These are phyloP conservation scores for Aspergillus cejpii DNA, from an alignment of 2,329 filamentous ascomycete genomes.

Conservation along the genomic window DNA sequence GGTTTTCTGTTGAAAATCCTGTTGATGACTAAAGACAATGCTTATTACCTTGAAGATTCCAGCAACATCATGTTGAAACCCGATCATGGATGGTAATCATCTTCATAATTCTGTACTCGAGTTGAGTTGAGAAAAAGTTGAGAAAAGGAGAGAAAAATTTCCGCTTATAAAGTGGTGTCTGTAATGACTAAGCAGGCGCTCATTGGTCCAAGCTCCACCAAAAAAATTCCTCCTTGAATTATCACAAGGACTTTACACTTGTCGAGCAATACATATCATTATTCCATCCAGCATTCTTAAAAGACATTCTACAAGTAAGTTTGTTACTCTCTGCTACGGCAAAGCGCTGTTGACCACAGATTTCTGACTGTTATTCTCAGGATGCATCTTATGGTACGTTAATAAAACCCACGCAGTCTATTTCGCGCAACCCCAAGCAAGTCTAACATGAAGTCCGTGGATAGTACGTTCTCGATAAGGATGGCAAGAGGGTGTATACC, in stretches of 20 bases:
- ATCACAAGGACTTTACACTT: conserved; percentile 10
- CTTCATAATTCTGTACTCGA: conserved; percentile 10
- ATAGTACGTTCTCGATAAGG: conserved; percentile 71
- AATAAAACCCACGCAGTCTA: not conserved
- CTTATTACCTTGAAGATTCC: conserved; percentile 8
- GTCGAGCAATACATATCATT: too few species aligned
- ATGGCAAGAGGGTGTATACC: conserved; percentile 88
- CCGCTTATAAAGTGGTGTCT: conserved; percentile 7
- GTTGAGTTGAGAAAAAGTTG: conserved; percentile 13
- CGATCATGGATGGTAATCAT: conserved; percentile 10
- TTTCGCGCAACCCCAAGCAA: conserved; percentile 4
- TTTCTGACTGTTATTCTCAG: conserved; percentile 17
- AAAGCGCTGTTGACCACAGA: not conserved
- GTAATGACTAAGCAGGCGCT: conserved; percentile 15
- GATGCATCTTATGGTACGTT: conserved; percentile 41
- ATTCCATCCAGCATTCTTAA: not conserved
- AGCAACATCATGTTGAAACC: conserved; percentile 14
- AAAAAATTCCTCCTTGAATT: conserved; percentile 17
- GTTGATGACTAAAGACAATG: conserved; percentile 10
- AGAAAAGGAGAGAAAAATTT: conserved; percentile 9
- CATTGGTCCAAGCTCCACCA: conserved; percentile 11
- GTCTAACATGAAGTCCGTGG: conserved; percentile 7
- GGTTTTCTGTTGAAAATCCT: not conserved
- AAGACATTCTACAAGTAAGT: conserved; percentile 25
- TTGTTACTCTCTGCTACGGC: not conserved